Conservation (phyloP, 495 filamentous ascomycete genomes). For the Penicillium macrosclerotiorum region DNA sequence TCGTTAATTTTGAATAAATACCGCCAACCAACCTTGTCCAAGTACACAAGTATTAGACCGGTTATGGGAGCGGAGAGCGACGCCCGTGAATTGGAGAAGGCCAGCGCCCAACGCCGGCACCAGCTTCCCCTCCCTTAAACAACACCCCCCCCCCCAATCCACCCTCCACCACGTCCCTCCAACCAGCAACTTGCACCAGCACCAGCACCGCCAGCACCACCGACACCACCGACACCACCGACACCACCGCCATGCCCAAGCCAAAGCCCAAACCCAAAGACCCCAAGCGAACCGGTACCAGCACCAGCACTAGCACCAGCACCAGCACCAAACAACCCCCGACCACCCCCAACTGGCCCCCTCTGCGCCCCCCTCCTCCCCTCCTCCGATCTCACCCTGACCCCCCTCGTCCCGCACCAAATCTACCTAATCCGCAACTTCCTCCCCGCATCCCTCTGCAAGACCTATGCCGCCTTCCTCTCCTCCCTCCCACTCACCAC, state of each 20-base stretch:
- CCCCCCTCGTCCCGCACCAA: conserved; percentile 60
- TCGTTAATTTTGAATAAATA: too few species aligned
- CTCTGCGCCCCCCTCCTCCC: conserved; percentile 72
- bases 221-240: conserved; percentile 8
- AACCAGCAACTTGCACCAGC: background rate
- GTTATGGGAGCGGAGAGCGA: too few species aligned
- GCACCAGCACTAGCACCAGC: too few species aligned
- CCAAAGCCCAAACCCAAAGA: conserved; percentile 22
- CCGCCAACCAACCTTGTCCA: too few species aligned
- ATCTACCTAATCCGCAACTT: conserved; percentile 76
- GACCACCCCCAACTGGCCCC: conserved; percentile 67
- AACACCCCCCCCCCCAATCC: too few species aligned
- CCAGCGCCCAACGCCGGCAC: too few species aligned
- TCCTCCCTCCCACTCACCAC: conserved; percentile 71
- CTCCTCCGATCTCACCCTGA: conserved; percentile 58
- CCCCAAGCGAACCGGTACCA: conserved; percentile 12
- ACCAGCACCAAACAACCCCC: conserved; percentile 10
- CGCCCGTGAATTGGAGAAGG: too few species aligned
- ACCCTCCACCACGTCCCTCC: too few species aligned
- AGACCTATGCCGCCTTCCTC: conserved; percentile 76
- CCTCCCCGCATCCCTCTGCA: conserved; percentile 76
- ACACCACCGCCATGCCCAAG: conserved; percentile 9
- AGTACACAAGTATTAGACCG: too few species aligned
- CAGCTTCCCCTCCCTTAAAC: too few species aligned
- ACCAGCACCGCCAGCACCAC: conserved; percentile 9